Base-by-base conservation (phyloP, 2,329 filamentous ascomycete species). In the Alternaria alternata region DNA sequence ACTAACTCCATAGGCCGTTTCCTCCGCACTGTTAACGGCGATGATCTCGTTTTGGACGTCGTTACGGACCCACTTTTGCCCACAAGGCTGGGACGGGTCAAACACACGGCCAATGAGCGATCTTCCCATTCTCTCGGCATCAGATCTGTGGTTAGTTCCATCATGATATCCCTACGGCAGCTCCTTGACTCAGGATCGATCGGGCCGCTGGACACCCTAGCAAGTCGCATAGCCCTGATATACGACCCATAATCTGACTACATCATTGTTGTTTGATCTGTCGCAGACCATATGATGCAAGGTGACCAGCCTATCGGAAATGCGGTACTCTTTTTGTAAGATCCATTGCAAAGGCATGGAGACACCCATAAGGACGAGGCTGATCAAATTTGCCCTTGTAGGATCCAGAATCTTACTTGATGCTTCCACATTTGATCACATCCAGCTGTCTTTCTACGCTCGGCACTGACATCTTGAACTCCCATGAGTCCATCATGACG, bases 201-300 rank as follows among this genome's bases (percentile, higher is more conserved):
- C 65, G 64, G 67, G 36, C 64, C 65, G 65, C 55, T 51, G 48
- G 54, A 51, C 53, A 59, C 61, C 67, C 28, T 49, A 43, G 54
- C 32, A 49, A 66, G 51, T 61, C 59, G 51, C 57, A 57, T 36
- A 56, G 24, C 44, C 59, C 64, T 62, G 61, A 44, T 43, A 32
- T 42, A 57, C 48, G 49, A 49, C 57, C 62, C 46, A 34, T 26
- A 43, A 32, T 62, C 64, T 59, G 61, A 63, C 55, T 52, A 63
- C 63, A 64, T 66, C 43, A 64, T 61, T 51, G 39, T 41, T 49
- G 32, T 60, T 56, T 57, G 49, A 62, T 63, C 60, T 52, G 54
- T 54, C 61, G 61, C 44, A 62, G 55, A 61, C 59, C 62, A 41
- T 52, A 63, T 24, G 47, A 47, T 59, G 36, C 51, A 58, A 48